Evolutionary conservation across 2,329 filamentous ascomycete genomes (phyloP).

Genomic region (Exophiala alcalophila): DNA sequence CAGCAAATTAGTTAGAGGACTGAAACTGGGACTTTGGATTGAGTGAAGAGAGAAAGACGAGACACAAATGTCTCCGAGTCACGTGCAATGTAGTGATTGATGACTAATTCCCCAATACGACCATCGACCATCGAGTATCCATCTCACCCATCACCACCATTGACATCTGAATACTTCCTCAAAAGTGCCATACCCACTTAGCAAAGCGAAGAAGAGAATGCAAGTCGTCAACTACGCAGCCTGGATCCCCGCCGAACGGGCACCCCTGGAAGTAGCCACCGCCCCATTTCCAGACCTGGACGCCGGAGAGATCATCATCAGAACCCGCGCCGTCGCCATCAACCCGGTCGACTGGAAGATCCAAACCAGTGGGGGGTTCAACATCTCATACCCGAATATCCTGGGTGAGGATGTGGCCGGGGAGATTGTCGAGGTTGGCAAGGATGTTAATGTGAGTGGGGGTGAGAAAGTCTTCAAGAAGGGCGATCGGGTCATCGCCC

Average conservation of each 20-base stretch:
- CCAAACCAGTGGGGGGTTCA: slow-evolving; percentile 9
- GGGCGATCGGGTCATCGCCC: slow-evolving; percentile 32
- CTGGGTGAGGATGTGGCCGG: slow-evolving; percentile 48
- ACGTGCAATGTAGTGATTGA: no score
- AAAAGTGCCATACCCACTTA: no score
- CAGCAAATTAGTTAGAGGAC: no score
- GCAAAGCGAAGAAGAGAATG: not conserved
- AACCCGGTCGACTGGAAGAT: slow-evolving; percentile 18
- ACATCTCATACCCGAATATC: slow-evolving; percentile 35
- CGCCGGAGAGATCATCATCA: slow-evolving; percentile 12
- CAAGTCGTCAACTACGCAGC: slow-evolving; percentile 15
- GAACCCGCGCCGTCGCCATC: slow-evolving; percentile 15
- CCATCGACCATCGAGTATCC: no score
- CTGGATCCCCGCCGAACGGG: slow-evolving; percentile 11
- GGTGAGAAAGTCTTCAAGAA: slow-evolving; percentile 43
- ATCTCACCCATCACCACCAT: no score
- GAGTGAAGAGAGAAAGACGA: no score
- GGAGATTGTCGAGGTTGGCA: slow-evolving; percentile 47
- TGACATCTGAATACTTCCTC: no score
- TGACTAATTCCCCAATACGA: no score
- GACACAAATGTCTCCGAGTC: no score
- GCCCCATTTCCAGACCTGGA: slow-evolving; percentile 12
- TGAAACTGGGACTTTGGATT: no score
- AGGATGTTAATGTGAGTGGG: no score
- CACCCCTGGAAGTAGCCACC: slow-evolving; percentile 5